Percentiles rank a stretch among this genome's conserved stretches.
Evolutionary conservation across 1,284 basidiomycete genomes (phyloP).

Genomic region (Amylostereum areolatum): DNA sequence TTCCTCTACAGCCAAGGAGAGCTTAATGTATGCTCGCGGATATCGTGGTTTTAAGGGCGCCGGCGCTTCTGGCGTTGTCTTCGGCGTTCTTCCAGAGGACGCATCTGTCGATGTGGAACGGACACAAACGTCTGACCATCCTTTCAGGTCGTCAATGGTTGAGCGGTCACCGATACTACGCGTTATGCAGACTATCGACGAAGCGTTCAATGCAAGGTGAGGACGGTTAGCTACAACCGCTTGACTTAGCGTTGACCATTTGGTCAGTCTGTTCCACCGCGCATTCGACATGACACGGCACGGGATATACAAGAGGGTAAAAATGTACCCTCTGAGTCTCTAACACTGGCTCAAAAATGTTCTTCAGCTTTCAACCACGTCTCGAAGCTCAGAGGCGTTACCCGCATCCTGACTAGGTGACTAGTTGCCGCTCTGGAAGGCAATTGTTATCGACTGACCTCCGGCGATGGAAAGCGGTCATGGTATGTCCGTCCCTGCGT

Average conservation of each 20-base stretch:
- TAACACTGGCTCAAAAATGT: background rate
- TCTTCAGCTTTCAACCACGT: slow-evolving; percentile 49
- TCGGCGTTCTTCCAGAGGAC: slow-evolving; percentile 56
- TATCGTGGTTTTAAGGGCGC: slow-evolving; percentile 48
- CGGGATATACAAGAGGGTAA: slow-evolving; percentile 47
- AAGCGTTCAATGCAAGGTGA: slow-evolving; percentile 62
- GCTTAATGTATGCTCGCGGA: slow-evolving; percentile 66
- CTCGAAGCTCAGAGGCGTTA: slow-evolving; percentile 52
- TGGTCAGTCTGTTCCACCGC: slow-evolving; percentile 69
- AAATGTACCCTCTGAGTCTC: background rate
- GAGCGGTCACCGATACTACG: slow-evolving; percentile 2
- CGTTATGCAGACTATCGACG: slow-evolving; percentile 39
- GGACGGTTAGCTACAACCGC: slow-evolving; percentile 4
- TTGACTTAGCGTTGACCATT: background rate
- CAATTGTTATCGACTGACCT: slow-evolving; percentile 9
- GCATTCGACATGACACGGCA: slow-evolving; percentile 71
- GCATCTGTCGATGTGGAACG: slow-evolving; percentile 55
- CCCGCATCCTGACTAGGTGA: slow-evolving; percentile 72
- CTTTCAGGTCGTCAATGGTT: background rate
- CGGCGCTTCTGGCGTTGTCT: slow-evolving; percentile 61
- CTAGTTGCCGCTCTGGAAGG: background rate
- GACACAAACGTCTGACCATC: slow-evolving; percentile 23
- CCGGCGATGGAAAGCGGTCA: slow-evolving; percentile 41
- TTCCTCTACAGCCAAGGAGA: slow-evolving; percentile 67
- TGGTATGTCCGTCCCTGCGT: slow-evolving; percentile 33